A percentile compares a stretch with the other conserved stretches of the same genome.
Conservation (phyloP, 2,329 filamentous ascomycete genomes). For the Juglanconis sp. region DNA sequence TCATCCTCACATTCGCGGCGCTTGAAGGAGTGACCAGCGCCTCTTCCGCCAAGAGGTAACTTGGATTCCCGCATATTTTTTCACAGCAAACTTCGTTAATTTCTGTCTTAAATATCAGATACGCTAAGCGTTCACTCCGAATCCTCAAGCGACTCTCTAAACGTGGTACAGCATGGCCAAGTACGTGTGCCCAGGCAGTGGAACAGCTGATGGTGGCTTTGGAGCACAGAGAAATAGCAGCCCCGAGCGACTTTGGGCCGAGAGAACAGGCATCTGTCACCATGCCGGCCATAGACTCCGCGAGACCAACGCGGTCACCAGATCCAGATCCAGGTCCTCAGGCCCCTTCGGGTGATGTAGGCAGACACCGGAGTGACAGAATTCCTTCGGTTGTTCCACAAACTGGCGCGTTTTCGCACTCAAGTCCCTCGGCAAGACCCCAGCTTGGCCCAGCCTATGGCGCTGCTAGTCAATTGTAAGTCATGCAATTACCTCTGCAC, state of each 20-base stretch:
- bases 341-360: background rate
- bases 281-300: background rate
- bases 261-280: background rate
- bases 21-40: constrained; percentile 19
- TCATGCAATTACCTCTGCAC: background rate
- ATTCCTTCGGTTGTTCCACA: background rate
- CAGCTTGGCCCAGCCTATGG: background rate
- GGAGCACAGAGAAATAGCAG: constrained; percentile 6
- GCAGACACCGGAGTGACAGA: background rate
- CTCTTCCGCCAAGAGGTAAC: constrained; percentile 17
- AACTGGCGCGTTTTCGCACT: background rate
- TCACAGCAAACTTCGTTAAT: background rate
- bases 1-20: constrained; percentile 21
- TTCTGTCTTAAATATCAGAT: constrained; percentile 1
- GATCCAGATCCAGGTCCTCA: background rate
- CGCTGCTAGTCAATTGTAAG: background rate
- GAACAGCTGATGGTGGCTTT: constrained; percentile 18
- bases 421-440: background rate
- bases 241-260: background rate
- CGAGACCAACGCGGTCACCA: background rate
- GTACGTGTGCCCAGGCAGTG: constrained; percentile 18
- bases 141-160: constrained; percentile 18
- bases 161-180: constrained; percentile 20
- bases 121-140: constrained; percentile 17
- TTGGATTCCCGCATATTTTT: background rate